These are phyloP conservation scores for Chlamydomonas sphaeroides DNA, from an alignment of 139 green algal genomes.

Conservation along the genomic window DNA sequence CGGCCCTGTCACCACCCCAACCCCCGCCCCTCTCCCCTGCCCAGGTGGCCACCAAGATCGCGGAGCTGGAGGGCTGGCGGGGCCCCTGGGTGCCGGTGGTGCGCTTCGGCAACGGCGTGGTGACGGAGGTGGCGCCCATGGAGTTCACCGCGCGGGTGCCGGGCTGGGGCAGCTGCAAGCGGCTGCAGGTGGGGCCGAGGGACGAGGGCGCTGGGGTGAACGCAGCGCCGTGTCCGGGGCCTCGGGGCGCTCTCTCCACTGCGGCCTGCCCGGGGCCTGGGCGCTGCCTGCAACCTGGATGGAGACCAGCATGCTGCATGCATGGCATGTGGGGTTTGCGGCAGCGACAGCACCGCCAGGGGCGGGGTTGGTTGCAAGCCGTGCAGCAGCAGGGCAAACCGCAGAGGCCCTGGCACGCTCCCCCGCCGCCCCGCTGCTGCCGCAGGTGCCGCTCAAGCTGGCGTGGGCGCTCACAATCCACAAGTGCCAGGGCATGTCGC, in stretches of 20 bases:
- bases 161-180: conserved; percentile 47
- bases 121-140: conserved; percentile 52
- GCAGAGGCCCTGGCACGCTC: no score
- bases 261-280: no score
- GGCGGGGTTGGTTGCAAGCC: no score
- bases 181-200: conserved; percentile 62
- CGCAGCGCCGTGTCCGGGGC: no score
- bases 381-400: no score
- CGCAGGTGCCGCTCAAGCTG: conserved; percentile 78
- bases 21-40: neutral
- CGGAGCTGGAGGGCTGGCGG: conserved; percentile 15
- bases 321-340: no score
- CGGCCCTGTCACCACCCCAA: neutral
- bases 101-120: conserved; percentile 64
- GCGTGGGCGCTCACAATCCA: conserved; percentile 86
- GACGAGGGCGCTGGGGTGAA: no score
- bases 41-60: neutral
- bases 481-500: conserved; percentile 81
- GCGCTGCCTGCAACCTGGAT: no score
- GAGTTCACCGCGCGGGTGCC: conserved; percentile 58
- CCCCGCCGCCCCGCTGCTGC: no score
- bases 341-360: no score
- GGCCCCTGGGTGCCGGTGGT: conserved; percentile 59
- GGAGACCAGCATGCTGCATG: no score
- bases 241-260: no score